Evolutionary conservation across 2,329 filamentous ascomycete genomes (phyloP).

Genomic region (Rhexocercosporidium sp.): DNA sequence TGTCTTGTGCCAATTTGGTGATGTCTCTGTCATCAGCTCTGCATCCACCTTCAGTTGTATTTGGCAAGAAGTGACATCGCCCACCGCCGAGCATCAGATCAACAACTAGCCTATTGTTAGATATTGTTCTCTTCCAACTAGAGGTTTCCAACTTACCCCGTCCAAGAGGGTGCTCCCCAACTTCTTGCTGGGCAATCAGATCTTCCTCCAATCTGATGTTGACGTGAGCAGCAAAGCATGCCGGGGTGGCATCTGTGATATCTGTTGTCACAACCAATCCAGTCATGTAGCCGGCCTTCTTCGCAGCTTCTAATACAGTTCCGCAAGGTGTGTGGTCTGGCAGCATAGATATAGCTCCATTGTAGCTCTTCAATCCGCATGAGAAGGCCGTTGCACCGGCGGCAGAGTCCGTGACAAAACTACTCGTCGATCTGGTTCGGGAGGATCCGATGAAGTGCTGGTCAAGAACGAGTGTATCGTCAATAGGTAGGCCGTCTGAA

Average conservation of each 20-base stretch:
- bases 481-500: conserved; percentile 68
- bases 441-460: conserved; percentile 89
- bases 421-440: conserved; percentile 82
- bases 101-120: conserved; percentile 57
- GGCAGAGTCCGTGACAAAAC: conserved; percentile 90
- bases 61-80: conserved; percentile 89
- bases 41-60: conserved; percentile 80
- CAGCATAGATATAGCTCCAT: conserved; percentile 89
- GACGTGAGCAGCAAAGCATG: conserved; percentile 91
- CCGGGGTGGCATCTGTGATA: conserved; percentile 94
- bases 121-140: not conserved
- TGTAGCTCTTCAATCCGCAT: conserved; percentile 93
- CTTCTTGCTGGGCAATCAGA: conserved; percentile 88
- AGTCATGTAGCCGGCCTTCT: conserved; percentile 88
- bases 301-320: conserved; percentile 90
- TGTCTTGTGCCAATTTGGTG: conserved; percentile 71
- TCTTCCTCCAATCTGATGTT: conserved; percentile 82
- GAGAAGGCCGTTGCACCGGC: conserved; percentile 98
- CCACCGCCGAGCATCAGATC: conserved; percentile 94
- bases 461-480: conserved; percentile 81
- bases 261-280: conserved; percentile 94
- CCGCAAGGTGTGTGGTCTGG: conserved; percentile 88
- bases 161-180: conserved; percentile 86
- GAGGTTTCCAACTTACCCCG: conserved; percentile 47
- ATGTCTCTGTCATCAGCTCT: conserved; percentile 80